Base-by-base conservation (phyloP, 345 rosid genomes). In the Lumnitzera racemosa region DNA sequence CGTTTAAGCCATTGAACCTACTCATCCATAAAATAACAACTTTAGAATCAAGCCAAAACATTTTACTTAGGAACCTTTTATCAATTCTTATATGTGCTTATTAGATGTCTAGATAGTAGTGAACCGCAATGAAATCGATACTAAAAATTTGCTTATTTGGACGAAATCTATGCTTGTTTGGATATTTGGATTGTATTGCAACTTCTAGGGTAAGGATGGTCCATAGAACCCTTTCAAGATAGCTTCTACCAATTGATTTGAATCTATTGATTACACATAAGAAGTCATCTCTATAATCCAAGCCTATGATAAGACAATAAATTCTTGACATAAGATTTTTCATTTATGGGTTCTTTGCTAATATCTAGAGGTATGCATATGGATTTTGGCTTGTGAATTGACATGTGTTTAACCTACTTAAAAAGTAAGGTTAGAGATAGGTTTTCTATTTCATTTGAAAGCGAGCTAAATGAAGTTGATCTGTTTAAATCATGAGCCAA, bases 201-300 rank as follows among this genome's bases (percentile, higher is more conserved):
- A 87, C 70, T 77, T 78, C 50, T 81, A 58, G 56, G 86, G 62
- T 15, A 79, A 71, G 4, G 86, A 70, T 31, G 58, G 76, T 13
- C 85, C 87, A 36, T 86, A 86, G 64, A 81, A 81, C n/a, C 91
- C 89, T 67, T 83, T 87, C 61, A 83, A 48, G n/a, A 87, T 89
- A 23, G 66, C 77, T 72, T 86, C 87, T 13, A 83, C 58, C 11
- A 86, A 61, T 72, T 83, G 89, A 54, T 83, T 83, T 48, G 82
- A 72, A 54, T 81, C 92, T 25, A 86, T 74, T 15, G 92, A 81
- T 67, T 81, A 83, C 53, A 81, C 63, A 48, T 77, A 71, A 57
- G 87, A 70, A 51, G 89, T 85, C 82, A 86, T 83, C 75, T 83
- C 92, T 16, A 81, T 71, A 31, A 83, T 76, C 89, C 89, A 83